Evolutionary conservation across 2,329 filamentous ascomycete species (phyloP), one percentile per base, ranked within the genome.

Genomic region (Aureobasidium sp.): DNA sequence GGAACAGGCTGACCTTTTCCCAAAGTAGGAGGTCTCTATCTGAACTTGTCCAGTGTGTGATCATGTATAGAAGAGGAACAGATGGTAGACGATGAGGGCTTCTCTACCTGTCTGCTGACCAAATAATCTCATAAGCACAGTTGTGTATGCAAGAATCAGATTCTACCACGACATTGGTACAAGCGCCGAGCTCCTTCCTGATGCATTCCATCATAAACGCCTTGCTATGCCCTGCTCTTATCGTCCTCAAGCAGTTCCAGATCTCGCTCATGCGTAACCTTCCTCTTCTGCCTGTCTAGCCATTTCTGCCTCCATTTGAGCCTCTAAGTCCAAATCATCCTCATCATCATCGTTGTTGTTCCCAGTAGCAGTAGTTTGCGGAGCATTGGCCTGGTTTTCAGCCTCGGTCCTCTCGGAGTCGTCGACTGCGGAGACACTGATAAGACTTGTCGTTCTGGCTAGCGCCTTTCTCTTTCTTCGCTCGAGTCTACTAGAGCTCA

Each of bases 291-390:
- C 60, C 45, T 62, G 55, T 47, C 59, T 58, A 42, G 60, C 68
- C 61, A 75, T 64, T 57, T 73, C 75, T 3, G 69, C 72, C 56
- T 71, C 70, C 55, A 75, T 58, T 53, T 71, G 71, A n/a, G 79
- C 78, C 65, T 84, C 83, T 45, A 84, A 67, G 60, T 83, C 83
- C 45, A 84, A 67, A 60, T 83, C 78, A 24, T 61, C 77, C 25
- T 64, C 70, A 21, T 58, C 59, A 40, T 57, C 66, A 6, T 68
- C 66, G 12, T 68, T 66, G 12, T 71, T 69, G n/a, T 70, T 22
- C 14, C 27, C 17, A 8, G 47, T 24, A 7, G 37, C 16, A 4
- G 29, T 34, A 14, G 35, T 27, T 32, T 74, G 73, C 6, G 74
- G 73, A n/a, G 61, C 69, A 49, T 66, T 73, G 22, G 66, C 67